Conservation (phyloP, 139 green algal genomes). For the Coccomyxa sp. region DNA sequence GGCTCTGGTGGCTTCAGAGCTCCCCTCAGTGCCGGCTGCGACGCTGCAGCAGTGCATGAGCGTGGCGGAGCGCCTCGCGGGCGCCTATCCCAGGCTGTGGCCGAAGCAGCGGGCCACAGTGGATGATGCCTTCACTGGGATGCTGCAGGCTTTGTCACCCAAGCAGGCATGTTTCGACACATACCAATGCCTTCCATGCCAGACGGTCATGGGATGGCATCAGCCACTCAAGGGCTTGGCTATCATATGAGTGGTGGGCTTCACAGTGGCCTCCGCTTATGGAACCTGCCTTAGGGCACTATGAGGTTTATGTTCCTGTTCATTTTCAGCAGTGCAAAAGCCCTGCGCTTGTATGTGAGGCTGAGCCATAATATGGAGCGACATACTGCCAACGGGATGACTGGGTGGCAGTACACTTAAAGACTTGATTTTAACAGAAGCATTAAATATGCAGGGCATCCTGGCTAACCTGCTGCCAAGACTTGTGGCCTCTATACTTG, state of each 20-base stretch:
- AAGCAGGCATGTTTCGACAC: not conserved
- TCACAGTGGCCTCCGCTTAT: not conserved
- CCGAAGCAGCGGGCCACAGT: slow-evolving; percentile 9
- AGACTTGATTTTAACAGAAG: too few relatives aligned
- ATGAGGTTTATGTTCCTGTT: not conserved
- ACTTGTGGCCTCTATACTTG: slow-evolving; percentile 3
- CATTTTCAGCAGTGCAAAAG: not conserved
- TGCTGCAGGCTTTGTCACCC: slow-evolving; percentile 4
- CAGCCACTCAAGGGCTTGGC: not conserved
- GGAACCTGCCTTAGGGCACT: not conserved
- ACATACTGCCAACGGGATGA: too few relatives aligned
- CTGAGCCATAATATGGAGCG: too few relatives aligned
- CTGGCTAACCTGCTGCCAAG: slow-evolving; percentile 2
- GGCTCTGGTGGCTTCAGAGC: slow-evolving; percentile 3
- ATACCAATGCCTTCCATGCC: not conserved
- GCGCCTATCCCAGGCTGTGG: slow-evolving; percentile 12
- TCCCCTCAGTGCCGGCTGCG: not conserved
- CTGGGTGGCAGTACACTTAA: too few relatives aligned
- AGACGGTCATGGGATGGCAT: not conserved
- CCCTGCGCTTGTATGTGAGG: not conserved
- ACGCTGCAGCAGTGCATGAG: slow-evolving; percentile 13
- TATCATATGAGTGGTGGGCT: not conserved
- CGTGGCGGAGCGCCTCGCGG: slow-evolving; percentile 1
- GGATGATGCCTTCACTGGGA: slow-evolving; percentile 9
- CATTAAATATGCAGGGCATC: too few relatives aligned